Base-by-base conservation (phyloP, 306 rosid species). In the Prunus dulcis region DNA sequence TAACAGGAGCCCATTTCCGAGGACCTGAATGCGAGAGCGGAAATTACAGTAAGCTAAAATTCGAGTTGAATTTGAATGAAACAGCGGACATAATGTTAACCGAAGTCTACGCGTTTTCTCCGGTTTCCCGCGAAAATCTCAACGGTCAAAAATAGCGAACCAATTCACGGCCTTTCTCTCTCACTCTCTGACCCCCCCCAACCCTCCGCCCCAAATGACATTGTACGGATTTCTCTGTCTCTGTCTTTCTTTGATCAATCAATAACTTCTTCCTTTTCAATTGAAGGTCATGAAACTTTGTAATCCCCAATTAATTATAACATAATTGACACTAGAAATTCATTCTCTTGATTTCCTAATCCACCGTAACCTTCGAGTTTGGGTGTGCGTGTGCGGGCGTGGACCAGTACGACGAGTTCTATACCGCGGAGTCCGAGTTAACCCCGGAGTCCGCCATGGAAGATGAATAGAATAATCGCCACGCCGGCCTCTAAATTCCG, bases 371-470 rank as follows among this genome's bases (percentile, higher is more conserved):
- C 27, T 20, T 4, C 64, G 61, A 55, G n/a, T 6, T 23, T 23
- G 30, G 64, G 64, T 58, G 64, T 58, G 64, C 64, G 53, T 49
- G 64, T 23, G 64, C 23, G 64, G 66, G 20, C 43, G 43, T 62
- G 66, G 12, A 25, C 18, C 66, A 27, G n/a, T 28, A 14, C 43
- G 18, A 25, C 47, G 68, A 28, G 20, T 13, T 28, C 43, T 15
- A 27, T 53, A 79, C 65, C 25, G 91, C 92, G 96, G 96, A 87
- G 87, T 87, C 93, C 96, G 92, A 76, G 64, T 23, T 61, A 63
- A 51, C 73, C 79, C 81, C 88, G 96, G 98, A 90, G 79, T 90
- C 93, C 93, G 93, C 93, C 81, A 94, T 91, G 97, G 98, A 91
- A 91, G 90, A 94, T 94, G 98, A 82, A 88, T 90, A 90, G 88